Conservation (phyloP, 805 yeast genomes). For the Wickerhamiella kazuoi region DNA sequence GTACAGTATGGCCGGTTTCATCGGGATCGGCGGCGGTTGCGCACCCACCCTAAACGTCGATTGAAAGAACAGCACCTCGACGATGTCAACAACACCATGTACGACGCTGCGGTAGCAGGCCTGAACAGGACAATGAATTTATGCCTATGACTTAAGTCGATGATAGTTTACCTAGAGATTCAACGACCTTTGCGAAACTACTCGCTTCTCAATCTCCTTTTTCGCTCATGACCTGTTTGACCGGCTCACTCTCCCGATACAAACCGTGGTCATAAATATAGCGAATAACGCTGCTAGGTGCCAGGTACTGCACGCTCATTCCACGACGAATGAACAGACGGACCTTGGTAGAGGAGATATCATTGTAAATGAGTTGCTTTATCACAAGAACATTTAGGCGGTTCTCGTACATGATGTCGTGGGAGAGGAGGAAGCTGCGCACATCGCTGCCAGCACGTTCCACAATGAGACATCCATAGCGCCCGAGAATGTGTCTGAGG, state of each 20-base stretch:
- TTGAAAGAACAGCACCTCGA: conserved; percentile 33
- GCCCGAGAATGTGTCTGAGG: conserved; percentile 84
- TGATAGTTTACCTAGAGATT: neutral
- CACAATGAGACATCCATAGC: conserved; percentile 89
- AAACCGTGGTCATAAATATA: conserved; percentile 85
- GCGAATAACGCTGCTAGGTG: conserved; percentile 87
- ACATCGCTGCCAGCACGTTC: conserved; percentile 96
- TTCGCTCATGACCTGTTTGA: conserved; percentile 50
- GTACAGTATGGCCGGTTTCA: conserved; percentile 7
- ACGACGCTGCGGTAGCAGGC: conserved; percentile 5
- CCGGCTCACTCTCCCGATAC: conserved; percentile 83
- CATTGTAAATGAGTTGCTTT: conserved; percentile 90
- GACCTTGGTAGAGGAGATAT: conserved; percentile 87
- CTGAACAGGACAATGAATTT: conserved; percentile 19
- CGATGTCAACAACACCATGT: conserved; percentile 18
- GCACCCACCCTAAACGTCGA: neutral
- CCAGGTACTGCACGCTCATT: conserved; percentile 87
- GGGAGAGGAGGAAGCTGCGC: conserved; percentile 74
- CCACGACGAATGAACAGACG: conserved; percentile 82
- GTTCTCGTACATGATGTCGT: conserved; percentile 95
- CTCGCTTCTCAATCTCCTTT: conserved; percentile 13
- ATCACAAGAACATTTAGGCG: conserved; percentile 81
- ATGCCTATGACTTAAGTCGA: conserved; percentile 1
- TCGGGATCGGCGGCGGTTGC: conserved; percentile 15
- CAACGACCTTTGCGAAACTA: no score